A percentile compares a stretch with the other conserved stretches of the same genome.
Evolutionary conservation across 345 rosid genomes (phyloP).

Genomic region (Triadica sebifera): DNA sequence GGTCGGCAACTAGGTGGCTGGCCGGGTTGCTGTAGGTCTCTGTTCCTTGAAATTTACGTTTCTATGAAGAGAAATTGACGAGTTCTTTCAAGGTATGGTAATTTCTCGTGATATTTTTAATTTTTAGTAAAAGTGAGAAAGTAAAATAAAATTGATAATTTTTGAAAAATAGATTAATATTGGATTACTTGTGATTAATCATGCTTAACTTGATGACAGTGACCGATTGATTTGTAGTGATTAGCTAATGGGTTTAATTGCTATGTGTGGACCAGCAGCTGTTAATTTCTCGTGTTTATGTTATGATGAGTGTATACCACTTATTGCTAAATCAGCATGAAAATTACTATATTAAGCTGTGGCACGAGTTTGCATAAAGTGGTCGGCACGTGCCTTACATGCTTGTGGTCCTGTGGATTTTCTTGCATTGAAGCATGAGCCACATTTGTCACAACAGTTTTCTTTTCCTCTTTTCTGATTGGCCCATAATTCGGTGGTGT

Average conservation of each 20-base stretch:
- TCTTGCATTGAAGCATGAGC: not conserved
- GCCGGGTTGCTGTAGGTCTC: not conserved
- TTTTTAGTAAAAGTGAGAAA: not conserved
- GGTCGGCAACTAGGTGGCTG: constrained; percentile 1
- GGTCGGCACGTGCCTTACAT: constrained; percentile 1
- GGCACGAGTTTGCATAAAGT: not conserved
- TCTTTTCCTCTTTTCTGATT: not conserved
- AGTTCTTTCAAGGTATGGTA: not conserved
- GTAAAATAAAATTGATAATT: not conserved
- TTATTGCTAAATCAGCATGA: not conserved
- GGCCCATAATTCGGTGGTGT: too few relatives aligned
- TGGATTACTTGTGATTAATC: too few relatives aligned
- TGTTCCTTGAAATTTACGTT: constrained; percentile 6
- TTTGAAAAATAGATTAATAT: too few relatives aligned
- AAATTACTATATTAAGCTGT: not conserved
- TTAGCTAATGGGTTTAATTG: not conserved
- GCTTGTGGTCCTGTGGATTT: constrained; percentile 2
- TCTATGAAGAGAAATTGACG: constrained; percentile 6
- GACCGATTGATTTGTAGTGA: not conserved
- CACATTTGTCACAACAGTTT: not conserved
- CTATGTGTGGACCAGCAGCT: not conserved
- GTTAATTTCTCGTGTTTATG: not conserved
- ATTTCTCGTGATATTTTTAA: not conserved
- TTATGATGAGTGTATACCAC: not conserved
- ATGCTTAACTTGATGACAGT: not conserved